Evolutionary conservation across 352 stramenopile species (phyloP).

Genomic region (Pythium monospermum): DNA sequence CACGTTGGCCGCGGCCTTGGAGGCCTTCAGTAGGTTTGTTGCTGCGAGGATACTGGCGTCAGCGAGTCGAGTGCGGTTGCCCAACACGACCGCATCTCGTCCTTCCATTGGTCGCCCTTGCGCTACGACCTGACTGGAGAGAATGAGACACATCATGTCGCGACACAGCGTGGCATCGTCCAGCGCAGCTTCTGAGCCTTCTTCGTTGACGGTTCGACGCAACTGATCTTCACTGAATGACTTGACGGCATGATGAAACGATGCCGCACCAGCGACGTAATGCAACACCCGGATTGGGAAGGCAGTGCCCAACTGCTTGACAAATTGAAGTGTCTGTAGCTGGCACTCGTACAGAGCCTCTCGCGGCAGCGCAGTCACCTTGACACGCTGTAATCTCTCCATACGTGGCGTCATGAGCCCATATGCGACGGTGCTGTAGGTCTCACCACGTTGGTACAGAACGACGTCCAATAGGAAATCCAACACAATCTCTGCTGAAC

Average conservation of each 20-base stretch:
- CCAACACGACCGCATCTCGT: conserved; percentile 32
- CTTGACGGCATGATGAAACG: conserved; percentile 63
- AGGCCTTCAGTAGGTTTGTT: conserved; percentile 38
- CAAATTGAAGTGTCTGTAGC: conserved; percentile 48
- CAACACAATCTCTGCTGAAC: conserved; percentile 31
- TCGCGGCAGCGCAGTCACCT: conserved; percentile 33
- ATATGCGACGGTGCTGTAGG: conserved; percentile 16
- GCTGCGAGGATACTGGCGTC: conserved; percentile 61
- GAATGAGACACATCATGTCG: conserved; percentile 42
- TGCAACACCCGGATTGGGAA: conserved; percentile 19
- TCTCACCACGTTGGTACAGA: conserved; percentile 33
- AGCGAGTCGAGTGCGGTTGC: conserved; percentile 42
- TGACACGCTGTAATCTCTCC: conserved; percentile 45
- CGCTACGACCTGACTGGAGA: conserved; percentile 57
- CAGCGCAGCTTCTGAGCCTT: conserved; percentile 28
- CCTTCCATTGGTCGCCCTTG: conserved; percentile 30
- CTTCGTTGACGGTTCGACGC: conserved; percentile 54
- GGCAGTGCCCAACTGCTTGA: conserved; percentile 28
- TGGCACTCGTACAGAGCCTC: conserved; percentile 59
- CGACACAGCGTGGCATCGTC: conserved; percentile 36
- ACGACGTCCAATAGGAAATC: conserved; percentile 74
- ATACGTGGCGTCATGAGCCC: conserved; percentile 42
- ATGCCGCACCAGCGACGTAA: conserved; percentile 54
- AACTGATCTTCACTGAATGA: conserved; percentile 66
- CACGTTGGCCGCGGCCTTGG: conserved; percentile 48